phyloP scores from a whole-genome alignment of 176 grass and related monocot genomes.

The Triticum aestivum region DNA sequence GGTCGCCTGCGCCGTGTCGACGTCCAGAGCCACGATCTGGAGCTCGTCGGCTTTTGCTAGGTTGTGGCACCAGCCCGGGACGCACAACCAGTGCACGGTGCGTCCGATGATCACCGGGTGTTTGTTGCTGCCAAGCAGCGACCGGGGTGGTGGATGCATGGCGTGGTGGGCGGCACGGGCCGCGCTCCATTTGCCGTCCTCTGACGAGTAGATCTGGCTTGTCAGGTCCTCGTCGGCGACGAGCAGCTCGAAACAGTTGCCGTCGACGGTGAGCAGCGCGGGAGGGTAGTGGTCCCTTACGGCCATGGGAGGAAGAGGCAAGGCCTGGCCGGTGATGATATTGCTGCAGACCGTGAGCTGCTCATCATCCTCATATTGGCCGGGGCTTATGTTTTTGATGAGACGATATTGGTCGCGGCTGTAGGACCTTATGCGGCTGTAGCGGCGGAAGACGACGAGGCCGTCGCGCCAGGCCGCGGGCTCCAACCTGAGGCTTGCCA shows the following conservation, averaged over 20 bases:
- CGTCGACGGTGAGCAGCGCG: background rate
- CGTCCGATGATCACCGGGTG: background rate
- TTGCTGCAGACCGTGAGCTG: background rate
- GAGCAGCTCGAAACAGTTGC: slow-evolving; percentile 17
- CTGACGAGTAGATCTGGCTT: background rate
- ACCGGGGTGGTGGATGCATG: too few relatives aligned
- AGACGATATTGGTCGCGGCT: too few relatives aligned
- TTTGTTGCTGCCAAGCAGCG: background rate
- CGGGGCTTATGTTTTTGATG: background rate
- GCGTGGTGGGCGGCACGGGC: background rate
- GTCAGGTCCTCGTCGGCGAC: background rate
- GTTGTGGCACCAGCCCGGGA: background rate
- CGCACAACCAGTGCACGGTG: background rate
- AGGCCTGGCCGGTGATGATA: background rate
- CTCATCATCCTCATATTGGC: background rate
- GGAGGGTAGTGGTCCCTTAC: background rate
- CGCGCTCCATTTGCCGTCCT: background rate
- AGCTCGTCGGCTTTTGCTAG: background rate
- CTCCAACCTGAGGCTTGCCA: background rate
- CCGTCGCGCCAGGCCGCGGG: background rate
- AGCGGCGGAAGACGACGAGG: background rate
- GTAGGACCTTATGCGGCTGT: background rate
- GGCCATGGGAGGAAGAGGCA: background rate
- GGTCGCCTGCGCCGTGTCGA: background rate
- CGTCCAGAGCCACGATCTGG: background rate